Conservation (phyloP, 208 protist species). For the Acanthamoeba rhysodes region DNA sequence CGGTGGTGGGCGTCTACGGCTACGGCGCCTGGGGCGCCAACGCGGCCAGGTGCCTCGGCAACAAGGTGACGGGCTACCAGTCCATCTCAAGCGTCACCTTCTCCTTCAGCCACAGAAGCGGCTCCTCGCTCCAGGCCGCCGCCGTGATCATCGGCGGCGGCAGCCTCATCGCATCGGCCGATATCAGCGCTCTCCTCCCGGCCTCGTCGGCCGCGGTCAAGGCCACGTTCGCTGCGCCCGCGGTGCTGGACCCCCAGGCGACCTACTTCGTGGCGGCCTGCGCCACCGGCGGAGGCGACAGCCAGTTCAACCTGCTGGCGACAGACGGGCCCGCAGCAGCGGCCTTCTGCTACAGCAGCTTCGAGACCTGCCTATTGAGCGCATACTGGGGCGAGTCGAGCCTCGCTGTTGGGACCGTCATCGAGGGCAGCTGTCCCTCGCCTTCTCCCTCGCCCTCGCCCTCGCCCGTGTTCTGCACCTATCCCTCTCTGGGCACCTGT, state of each 20-base stretch:
- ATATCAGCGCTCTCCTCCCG: not conserved
- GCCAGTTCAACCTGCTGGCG: not conserved
- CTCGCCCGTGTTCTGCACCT: too few relatives aligned
- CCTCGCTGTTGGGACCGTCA: not conserved
- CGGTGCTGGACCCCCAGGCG: not conserved
- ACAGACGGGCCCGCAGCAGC: not conserved
- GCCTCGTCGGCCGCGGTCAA: not conserved
- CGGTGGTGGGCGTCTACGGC: not conserved
- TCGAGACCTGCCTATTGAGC: not conserved
- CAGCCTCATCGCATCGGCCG: not conserved
- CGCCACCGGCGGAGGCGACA: not conserved
- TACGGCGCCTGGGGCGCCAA: not conserved
- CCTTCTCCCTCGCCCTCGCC: too few relatives aligned
- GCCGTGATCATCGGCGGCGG: not conserved
- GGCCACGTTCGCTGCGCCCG: not conserved
- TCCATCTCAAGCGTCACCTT: not conserved
- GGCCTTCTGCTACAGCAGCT: not conserved
- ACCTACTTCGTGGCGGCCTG: not conserved
- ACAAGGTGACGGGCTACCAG: not conserved
- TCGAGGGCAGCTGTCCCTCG: not conserved
- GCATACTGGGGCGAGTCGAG: not conserved
- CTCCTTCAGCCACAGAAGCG: not conserved
- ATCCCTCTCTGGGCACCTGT: too few relatives aligned
- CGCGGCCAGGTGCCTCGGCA: not conserved
- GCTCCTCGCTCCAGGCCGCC: not conserved